phyloP scores from a whole-genome alignment of 2,329 filamentous ascomycete species.

The Aspergillus sp. region DNA sequence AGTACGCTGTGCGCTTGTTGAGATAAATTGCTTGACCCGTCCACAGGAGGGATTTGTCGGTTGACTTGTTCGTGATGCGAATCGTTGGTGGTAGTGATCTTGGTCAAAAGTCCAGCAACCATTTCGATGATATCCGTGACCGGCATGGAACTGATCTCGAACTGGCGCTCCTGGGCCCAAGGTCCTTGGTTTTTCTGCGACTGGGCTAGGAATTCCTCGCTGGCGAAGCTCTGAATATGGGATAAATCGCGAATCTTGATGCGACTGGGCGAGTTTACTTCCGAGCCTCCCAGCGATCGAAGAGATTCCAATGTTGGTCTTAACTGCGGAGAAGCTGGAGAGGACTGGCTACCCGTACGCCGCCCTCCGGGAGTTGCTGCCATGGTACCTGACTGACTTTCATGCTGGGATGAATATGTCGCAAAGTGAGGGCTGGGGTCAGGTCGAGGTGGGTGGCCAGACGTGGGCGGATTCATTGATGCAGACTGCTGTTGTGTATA shows the following conservation, averaged over 20 bases:
- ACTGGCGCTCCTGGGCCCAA: slow-evolving; percentile 60
- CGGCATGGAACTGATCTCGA: slow-evolving; percentile 97
- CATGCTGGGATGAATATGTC: slow-evolving; percentile 21
- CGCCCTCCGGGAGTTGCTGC: slow-evolving; percentile 26
- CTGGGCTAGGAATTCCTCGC: slow-evolving; percentile 67
- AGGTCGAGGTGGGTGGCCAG: slow-evolving; percentile 28
- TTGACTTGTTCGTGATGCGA: slow-evolving; percentile 89
- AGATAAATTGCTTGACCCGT: slow-evolving; percentile 58
- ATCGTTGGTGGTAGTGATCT: slow-evolving; percentile 97
- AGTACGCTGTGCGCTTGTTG: slow-evolving; percentile 73
- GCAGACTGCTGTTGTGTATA: slow-evolving; percentile 28
- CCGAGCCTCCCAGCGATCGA: slow-evolving; percentile 43
- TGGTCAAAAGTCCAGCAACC: slow-evolving; percentile 93
- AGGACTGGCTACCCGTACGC: slow-evolving; percentile 31
- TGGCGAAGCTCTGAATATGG: slow-evolving; percentile 86
- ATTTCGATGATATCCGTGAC: slow-evolving; percentile 98
- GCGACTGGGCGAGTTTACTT: slow-evolving; percentile 52
- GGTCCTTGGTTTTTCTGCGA: slow-evolving; percentile 47
- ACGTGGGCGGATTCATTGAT: slow-evolving; percentile 52
- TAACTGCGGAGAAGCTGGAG: slow-evolving; percentile 47
- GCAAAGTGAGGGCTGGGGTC: slow-evolving; percentile 15
- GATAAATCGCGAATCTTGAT: slow-evolving; percentile 85
- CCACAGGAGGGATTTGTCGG: slow-evolving; percentile 64
- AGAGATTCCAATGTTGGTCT: slow-evolving; percentile 47
- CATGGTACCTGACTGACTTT: slow-evolving; percentile 26